Percentiles rank a stretch among this genome's conserved stretches.
These are phyloP conservation scores for Fusarium sp. DNA, from an alignment of 2,329 filamentous ascomycete species.

Conservation along the genomic window DNA sequence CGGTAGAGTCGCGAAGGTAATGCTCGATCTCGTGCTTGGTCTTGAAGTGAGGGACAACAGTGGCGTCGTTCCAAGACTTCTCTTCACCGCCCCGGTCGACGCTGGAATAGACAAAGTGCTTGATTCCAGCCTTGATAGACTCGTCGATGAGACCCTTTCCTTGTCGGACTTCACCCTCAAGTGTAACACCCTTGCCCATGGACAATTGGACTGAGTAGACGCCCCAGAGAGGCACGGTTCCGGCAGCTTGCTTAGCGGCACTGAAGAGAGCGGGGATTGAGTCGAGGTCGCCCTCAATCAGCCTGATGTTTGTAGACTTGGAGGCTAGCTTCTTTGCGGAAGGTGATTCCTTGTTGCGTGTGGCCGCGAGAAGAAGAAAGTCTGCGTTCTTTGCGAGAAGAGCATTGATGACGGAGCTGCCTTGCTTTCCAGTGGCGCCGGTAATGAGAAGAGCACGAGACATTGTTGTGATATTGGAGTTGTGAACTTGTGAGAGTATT, in stretches of 20 bases:
- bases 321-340: constrained; percentile 1
- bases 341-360: constrained; percentile 12
- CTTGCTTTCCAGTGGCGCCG: constrained; percentile 29
- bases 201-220: constrained; percentile 29
- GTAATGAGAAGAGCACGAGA: constrained; percentile 29
- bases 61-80: constrained; percentile 37
- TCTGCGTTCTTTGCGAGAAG: constrained; percentile 11
- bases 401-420: constrained; percentile 17
- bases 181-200: constrained; percentile 17
- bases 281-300: constrained; percentile 16
- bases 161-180: constrained; percentile 18
- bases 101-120: constrained; percentile 46
- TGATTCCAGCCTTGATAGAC: constrained; percentile 4
- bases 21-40: constrained; percentile 28
- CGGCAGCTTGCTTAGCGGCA: constrained; percentile 18
- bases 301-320: constrained; percentile 8
- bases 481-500: fast-evolving
- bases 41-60: constrained; percentile 37
- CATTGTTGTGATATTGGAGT: background rate
- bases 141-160: constrained; percentile 28
- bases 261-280: constrained; percentile 15
- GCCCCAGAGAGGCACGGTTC: constrained; percentile 15
- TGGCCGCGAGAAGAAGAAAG: constrained; percentile 21
- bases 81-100: constrained; percentile 41
- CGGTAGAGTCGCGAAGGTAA: constrained; percentile 14